Evolutionary conservation across 1,284 basidiomycete genomes (phyloP).

Genomic region (Mixia osmundae): DNA sequence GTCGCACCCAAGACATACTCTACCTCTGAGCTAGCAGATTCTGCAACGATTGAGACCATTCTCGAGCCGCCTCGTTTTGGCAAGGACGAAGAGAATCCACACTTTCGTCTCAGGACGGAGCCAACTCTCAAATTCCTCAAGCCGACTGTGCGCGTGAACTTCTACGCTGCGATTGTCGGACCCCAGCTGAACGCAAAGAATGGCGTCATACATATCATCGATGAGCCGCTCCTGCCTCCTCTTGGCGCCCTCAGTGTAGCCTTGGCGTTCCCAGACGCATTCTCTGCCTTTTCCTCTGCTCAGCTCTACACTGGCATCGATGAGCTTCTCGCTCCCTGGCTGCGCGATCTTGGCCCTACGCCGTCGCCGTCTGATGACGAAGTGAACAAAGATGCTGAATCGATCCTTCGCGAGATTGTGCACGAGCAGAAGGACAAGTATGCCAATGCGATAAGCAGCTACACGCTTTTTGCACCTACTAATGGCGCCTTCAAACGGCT

Average conservation of each 20-base stretch:
- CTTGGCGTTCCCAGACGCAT: constrained; percentile 15
- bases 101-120: constrained; percentile 9
- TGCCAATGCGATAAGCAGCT: constrained; percentile 6
- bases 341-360: constrained; percentile 3
- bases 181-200: constrained; percentile 18
- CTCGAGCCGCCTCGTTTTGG: too few relatives aligned
- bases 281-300: constrained; percentile 16
- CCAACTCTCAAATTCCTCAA: constrained; percentile 8
- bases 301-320: constrained; percentile 17
- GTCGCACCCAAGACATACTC: constrained; percentile 2
- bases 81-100: too few relatives aligned
- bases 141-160: constrained; percentile 7
- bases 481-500: constrained; percentile 6
- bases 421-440: constrained; percentile 11
- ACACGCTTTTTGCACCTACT: constrained; percentile 15
- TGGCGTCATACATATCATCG: constrained; percentile 11
- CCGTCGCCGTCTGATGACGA: constrained; percentile 3
- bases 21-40: constrained; percentile 7
- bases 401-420: constrained; percentile 6
- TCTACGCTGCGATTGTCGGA: constrained; percentile 3
- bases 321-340: constrained; percentile 10
- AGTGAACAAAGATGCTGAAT: constrained; percentile 5
- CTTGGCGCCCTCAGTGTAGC: constrained; percentile 15
- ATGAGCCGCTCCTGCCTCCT: constrained; percentile 16
- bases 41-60: constrained; percentile 10